Evolutionary conservation across 75 land plant genomes (phyloP), one percentile per base, ranked within the genome.

Genomic region (Gnetum montanum): DNA sequence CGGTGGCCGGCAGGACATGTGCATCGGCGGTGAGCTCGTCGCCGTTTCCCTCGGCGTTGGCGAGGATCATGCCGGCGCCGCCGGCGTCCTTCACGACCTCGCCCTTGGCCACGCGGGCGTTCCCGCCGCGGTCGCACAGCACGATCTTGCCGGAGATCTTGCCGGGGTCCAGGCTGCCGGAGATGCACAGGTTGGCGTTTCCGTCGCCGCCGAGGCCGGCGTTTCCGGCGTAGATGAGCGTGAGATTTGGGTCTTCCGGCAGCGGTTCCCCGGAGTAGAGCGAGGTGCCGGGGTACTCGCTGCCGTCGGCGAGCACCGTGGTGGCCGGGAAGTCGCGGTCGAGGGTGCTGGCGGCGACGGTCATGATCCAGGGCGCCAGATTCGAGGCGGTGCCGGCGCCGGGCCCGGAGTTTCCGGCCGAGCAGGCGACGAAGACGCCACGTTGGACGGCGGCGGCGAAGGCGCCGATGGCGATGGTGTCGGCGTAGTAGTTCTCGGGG

Each of bases 381-480:
- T 41, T 41, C 16, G 0, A 41, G 16, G 16, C 18, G 16, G 2
- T 12, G 16, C 16, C 13, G 16, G 43, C 5, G n/a, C 1, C 18
- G 13, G 43, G 43, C n/a, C 43, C 43, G 13, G 43, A 15, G 16
- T 41, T 41, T 0, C 43, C 43, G 16, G 43, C 43, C 4, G 43
- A 15, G 1, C 43, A 41, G 4, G 43, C 13, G 16, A 41, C 43
- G 16, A 41, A 41, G 16, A 41, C 43, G 0, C 90, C 88, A 16
- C 18, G 54, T 37, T 69, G 69, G 1, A 60, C 49, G 24, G 80
- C 87, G 0, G 72, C 78, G 1, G 78, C 95, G 33, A 72, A 83
- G 6, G 87, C 63, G 1, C 58, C 83, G 11, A 83, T 73, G 1
- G 80, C 82, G 22, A 72, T 58, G n/a, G 68, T 24, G 57, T 83